phyloP scores from a whole-genome alignment of 1,139 yeast genomes.

The Scheffersomyces lignicola region DNA sequence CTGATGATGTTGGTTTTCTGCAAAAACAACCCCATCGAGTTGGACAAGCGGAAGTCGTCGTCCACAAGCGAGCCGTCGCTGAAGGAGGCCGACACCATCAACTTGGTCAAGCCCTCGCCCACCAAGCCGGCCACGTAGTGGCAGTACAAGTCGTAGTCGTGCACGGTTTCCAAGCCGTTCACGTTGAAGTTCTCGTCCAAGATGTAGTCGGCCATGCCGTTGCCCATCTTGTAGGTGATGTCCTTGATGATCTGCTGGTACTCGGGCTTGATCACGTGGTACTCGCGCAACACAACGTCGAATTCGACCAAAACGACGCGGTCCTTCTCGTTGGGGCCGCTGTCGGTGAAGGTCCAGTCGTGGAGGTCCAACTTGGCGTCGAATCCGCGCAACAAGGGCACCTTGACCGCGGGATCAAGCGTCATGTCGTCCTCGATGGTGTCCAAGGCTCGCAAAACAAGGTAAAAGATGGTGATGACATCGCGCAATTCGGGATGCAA shows the following conservation, averaged over 20 bases:
- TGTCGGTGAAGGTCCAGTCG: conserved; percentile 82
- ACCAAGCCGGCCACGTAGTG: conserved; percentile 97
- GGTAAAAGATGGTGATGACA: conserved; percentile 79
- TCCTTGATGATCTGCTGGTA: conserved; percentile 79
- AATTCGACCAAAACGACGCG: conserved; percentile 77
- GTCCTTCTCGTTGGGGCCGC: conserved; percentile 77
- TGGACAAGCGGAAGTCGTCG: conserved; percentile 58
- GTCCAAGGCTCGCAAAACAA: conserved; percentile 86
- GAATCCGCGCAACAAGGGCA: conserved; percentile 73
- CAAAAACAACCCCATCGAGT: conserved; percentile 92
- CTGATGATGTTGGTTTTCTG: conserved; percentile 95
- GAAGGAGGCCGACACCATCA: conserved; percentile 70
- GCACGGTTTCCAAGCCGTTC: conserved; percentile 73
- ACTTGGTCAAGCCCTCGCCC: conserved; percentile 89
- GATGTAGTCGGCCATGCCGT: conserved; percentile 96
- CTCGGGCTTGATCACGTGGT: conserved; percentile 67
- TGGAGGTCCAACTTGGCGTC: conserved; percentile 57
- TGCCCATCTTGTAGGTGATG: conserved; percentile 84
- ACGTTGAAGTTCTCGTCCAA: conserved; percentile 74
- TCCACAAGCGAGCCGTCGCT: conserved; percentile 51
- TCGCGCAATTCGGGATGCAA: conserved; percentile 86
- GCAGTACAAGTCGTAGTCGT: conserved; percentile 88
- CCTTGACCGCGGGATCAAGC: conserved; percentile 64
- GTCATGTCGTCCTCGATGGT: conserved; percentile 98
- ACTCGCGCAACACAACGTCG: conserved; percentile 66